phyloP scores from a whole-genome alignment of 2,329 filamentous ascomycete species.

The Curvularia hawaiiensis region DNA sequence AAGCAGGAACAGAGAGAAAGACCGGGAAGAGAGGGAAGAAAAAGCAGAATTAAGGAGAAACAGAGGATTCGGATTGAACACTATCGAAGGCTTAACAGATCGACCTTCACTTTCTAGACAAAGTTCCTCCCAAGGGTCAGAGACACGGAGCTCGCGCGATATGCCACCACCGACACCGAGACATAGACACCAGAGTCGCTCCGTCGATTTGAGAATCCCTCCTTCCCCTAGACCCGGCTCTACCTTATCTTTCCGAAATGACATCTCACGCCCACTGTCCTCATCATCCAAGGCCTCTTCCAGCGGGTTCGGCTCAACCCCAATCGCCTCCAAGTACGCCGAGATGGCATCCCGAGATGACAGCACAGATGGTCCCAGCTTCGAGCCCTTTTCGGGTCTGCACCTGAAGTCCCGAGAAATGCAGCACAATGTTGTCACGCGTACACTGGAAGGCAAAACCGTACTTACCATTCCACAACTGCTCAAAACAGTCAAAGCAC shows the following conservation, averaged over 20 bases:
- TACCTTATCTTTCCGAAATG: slow-evolving; percentile 27
- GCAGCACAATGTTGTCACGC: slow-evolving; percentile 78
- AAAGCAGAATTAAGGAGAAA: slow-evolving; percentile 51
- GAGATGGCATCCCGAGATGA: slow-evolving; percentile 40
- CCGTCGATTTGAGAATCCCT: slow-evolving; percentile 21
- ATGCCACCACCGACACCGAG: slow-evolving; percentile 20
- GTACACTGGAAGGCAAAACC: slow-evolving; percentile 79
- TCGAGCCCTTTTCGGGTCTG: slow-evolving; percentile 84
- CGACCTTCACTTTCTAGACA: slow-evolving; percentile 31
- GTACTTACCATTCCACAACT: slow-evolving; percentile 80
- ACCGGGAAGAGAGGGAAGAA: slow-evolving; percentile 51
- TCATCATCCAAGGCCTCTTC: slow-evolving; percentile 33
- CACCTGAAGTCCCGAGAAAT: slow-evolving; percentile 84
- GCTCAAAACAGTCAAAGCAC: slow-evolving; percentile 78
- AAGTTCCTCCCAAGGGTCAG: slow-evolving; percentile 35
- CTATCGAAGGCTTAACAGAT: slow-evolving; percentile 34
- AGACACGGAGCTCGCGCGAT: slow-evolving; percentile 26
- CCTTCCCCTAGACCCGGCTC: slow-evolving; percentile 28
- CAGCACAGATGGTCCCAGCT: slow-evolving; percentile 57
- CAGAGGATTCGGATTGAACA: slow-evolving; percentile 46
- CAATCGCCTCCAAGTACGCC: slow-evolving; percentile 36
- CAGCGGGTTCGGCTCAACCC: slow-evolving; percentile 22
- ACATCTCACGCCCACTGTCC: slow-evolving; percentile 26
- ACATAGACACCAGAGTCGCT: slow-evolving; percentile 26
- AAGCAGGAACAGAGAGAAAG: slow-evolving; percentile 56